Conservation (phyloP, 352 stramenopile species). For the Phytophthora fragariae region DNA sequence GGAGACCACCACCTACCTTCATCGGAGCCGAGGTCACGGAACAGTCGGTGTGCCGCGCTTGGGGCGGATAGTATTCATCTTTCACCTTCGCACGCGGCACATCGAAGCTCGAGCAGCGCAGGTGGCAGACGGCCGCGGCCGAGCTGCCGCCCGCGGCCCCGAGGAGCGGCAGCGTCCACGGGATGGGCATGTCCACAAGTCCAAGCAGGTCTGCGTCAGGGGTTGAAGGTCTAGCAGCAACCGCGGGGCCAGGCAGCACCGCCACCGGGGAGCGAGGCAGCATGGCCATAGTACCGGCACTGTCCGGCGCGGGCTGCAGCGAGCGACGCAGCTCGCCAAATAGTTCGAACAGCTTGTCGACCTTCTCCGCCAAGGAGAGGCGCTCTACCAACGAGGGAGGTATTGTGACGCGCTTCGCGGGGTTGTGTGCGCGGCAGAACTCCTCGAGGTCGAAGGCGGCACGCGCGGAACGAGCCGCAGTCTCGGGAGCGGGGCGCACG, state of each 20-base stretch:
- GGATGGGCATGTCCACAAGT: neutral
- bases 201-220: neutral
- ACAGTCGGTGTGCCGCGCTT: neutral
- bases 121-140: neutral
- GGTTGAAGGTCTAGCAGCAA: neutral
- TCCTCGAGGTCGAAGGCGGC: neutral
- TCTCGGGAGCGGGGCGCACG: neutral
- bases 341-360: neutral
- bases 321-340: neutral
- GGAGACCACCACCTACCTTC: slow-evolving; percentile 14
- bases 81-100: slow-evolving; percentile 1
- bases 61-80: slow-evolving; percentile 12
- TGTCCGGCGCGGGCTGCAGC: neutral
- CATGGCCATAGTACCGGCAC: neutral
- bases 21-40: neutral
- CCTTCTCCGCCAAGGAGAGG: neutral
- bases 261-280: neutral
- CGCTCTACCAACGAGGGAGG: neutral
- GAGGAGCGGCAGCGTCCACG: neutral
- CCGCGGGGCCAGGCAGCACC: neutral
- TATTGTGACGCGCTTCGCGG: neutral
- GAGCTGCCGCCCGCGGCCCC: no score
- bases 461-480: neutral
- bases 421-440: neutral
- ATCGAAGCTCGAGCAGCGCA: slow-evolving; percentile 8